Evolutionary conservation across 2,329 filamentous ascomycete species (phyloP).

Genomic region (Fusarium cyanostomum): DNA sequence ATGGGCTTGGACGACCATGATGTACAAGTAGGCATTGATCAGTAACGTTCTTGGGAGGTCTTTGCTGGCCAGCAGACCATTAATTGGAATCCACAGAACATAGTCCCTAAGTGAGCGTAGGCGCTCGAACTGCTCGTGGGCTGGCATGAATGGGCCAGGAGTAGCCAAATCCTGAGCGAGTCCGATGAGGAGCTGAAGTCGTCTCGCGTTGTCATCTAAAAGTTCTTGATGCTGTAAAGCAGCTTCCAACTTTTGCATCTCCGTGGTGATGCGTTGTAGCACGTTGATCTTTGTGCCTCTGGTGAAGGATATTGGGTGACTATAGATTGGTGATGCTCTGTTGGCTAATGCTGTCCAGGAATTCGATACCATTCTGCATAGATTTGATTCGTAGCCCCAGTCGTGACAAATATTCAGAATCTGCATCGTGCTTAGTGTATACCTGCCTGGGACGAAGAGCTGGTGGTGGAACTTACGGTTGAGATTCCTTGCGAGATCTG

Average conservation of each 20-base stretch:
- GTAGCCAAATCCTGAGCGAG: constrained; percentile 11
- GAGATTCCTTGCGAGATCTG: constrained; percentile 24
- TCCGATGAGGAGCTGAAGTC: constrained; percentile 12
- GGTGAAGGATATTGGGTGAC: neutral
- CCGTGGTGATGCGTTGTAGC: constrained; percentile 4
- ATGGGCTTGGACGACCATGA: constrained; percentile 12
- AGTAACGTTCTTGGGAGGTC: constrained; percentile 20
- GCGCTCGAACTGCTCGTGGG: constrained; percentile 13
- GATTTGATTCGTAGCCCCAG: constrained; percentile 5
- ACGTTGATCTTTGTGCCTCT: neutral
- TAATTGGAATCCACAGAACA: constrained; percentile 18
- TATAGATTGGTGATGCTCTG: neutral
- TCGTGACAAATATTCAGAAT: constrained; percentile 15
- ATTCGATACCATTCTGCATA: constrained; percentile 14
- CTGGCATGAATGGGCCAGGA: constrained; percentile 5
- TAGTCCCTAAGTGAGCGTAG: constrained; percentile 11
- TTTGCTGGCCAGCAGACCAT: constrained; percentile 12
- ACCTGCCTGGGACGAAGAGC: fast-evolving
- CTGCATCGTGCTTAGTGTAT: neutral
- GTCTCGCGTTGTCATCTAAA: constrained; percentile 1
- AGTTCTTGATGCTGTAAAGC: constrained; percentile 8
- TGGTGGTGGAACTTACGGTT: neutral
- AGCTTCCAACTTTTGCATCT: constrained; percentile 18
- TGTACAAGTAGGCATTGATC: constrained; percentile 22
- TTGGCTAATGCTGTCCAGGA: constrained; percentile 4